Evolutionary conservation across 73 alveolate species (phyloP), one percentile per base, ranked within the genome.

Genomic region (Paramecium sexaurelia): DNA sequence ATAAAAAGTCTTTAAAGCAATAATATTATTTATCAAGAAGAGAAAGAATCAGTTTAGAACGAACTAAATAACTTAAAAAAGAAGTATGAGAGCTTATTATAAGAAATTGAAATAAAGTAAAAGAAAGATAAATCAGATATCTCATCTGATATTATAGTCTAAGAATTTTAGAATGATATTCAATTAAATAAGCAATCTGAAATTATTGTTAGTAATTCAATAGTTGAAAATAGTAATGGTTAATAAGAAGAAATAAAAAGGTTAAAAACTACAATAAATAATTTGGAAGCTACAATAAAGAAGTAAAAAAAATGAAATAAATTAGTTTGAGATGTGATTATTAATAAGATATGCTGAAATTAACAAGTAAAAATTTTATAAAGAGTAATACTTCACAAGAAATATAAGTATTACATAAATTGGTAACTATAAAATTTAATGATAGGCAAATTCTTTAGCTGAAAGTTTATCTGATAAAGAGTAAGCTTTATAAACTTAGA

Each of bases 391-490:
- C 27, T 37, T 68, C 43, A n/a, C 41, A 39, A 55, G 94, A 61
- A 66, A 88, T 69, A 51, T 51, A 88, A 33, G 24, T 88, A 4
- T 61, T 88, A 10, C 27, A 88, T 27, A 88, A 88, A 88, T 69
- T 88, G 45, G 94, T 88, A 88, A 33, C 3, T 26, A 35, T 37
- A 22, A 9, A 3, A 11, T 20, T 7, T 39, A 27, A n/a, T 15
- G 40, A 19, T 33, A 88, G 94, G 94, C 87, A 7, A 88, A 88
- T 45, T 68, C 91, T 22, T 68, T 88, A 33, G 75, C 91, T 20
- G 94, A 88, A 40, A 69, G 67, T 55, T 22, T 88, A 24, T 55
- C 94, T 1, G 94, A 88, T 37, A 69, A 88, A 33, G 94, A 88
- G 29, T 26, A 37, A 17, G 94, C 94, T 10, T 15, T 88, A 40